Percentiles rank a stretch among this genome's conserved stretches.
These are phyloP conservation scores for Thermochaetoides dissita DNA, from an alignment of 2,329 filamentous ascomycete genomes.

Conservation along the genomic window DNA sequence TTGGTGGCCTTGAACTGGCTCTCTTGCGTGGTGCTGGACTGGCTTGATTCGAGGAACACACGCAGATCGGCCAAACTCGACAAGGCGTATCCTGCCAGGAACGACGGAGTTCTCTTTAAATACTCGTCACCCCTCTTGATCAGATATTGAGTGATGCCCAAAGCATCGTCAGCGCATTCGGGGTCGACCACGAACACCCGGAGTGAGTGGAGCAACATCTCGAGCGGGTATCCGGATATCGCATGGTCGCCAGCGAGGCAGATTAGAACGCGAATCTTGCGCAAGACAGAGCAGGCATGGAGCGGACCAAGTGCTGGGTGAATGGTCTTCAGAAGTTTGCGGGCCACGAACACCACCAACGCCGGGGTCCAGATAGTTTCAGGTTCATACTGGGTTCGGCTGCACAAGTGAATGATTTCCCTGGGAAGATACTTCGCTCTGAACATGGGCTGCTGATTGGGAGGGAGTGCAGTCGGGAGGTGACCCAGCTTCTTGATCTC, in stretches of 20 bases:
- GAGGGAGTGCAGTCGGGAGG: constrained; percentile 51
- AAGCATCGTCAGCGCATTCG: constrained; percentile 78
- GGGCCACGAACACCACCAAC: constrained; percentile 58
- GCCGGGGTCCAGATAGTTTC: constrained; percentile 60
- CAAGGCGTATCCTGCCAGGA: constrained; percentile 66
- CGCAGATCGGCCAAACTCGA: constrained; percentile 68
- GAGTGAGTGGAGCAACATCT: constrained; percentile 77
- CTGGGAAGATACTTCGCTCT: constrained; percentile 61
- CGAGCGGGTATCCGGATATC: constrained; percentile 66
- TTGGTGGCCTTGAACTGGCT: constrained; percentile 67
- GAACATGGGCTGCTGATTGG: constrained; percentile 79
- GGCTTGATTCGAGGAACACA: constrained; percentile 58
- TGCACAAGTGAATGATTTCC: constrained; percentile 66
- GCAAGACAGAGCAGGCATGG: constrained; percentile 72
- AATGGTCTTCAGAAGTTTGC: constrained; percentile 67
- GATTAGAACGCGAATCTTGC: constrained; percentile 72
- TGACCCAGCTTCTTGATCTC: constrained; percentile 57
- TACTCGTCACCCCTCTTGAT: constrained; percentile 53
- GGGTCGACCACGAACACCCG: constrained; percentile 66
- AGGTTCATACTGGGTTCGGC: constrained; percentile 51
- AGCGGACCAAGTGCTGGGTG: constrained; percentile 73
- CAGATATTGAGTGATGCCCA: constrained; percentile 78
- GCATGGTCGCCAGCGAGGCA: constrained; percentile 61
- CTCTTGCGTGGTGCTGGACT: constrained; percentile 72
- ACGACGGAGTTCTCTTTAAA: constrained; percentile 53